Evolutionary conservation across 371 early-diverging fungal species (phyloP), one percentile per base, ranked within the genome.

Genomic region (Mortierella sp.): DNA sequence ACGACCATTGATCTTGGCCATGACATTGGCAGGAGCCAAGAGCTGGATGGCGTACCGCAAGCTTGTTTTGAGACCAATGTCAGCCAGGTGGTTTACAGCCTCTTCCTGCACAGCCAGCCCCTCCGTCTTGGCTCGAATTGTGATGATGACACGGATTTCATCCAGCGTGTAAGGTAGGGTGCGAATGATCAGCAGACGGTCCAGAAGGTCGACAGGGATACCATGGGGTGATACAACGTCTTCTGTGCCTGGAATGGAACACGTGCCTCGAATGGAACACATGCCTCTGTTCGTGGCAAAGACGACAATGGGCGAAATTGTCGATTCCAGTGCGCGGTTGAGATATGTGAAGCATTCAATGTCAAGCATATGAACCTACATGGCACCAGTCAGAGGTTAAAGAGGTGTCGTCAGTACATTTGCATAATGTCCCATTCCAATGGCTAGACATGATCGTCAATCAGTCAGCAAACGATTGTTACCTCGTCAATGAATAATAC

Each of bases 341-440:
- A 99, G 86, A 73, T 97, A 99, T 0, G 98, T 96, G 76, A 99
- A 99, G 82, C 98, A 98, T 82, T 99, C 99, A 61, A 98, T 94
- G 83, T 99, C 98, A 40, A 99, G 89, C 95, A 99, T 95, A 73
- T 99, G 99, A 10, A 97, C 97, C 85, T 83, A 61, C n/a, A n/a
- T n/a, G n/a, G n/a, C n/a, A n/a, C n/a, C n/a, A n/a, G n/a, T n/a
- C n/a, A n/a, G n/a, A n/a, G n/a, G n/a, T n/a, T n/a, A n/a, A n/a
- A n/a, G n/a, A n/a, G n/a, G n/a, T n/a, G n/a, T n/a, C n/a, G n/a
- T n/a, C n/a, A n/a, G n/a, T n/a, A n/a, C n/a, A n/a, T n/a, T n/a
- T n/a, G n/a, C n/a, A n/a, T n/a, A n/a, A n/a, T 44, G 45, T 5
- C 5, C 45, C 44, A 44, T 17, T n/a, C n/a, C n/a, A n/a, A n/a